Conservation (phyloP, 805 yeast species). For the Pichia heedii region DNA sequence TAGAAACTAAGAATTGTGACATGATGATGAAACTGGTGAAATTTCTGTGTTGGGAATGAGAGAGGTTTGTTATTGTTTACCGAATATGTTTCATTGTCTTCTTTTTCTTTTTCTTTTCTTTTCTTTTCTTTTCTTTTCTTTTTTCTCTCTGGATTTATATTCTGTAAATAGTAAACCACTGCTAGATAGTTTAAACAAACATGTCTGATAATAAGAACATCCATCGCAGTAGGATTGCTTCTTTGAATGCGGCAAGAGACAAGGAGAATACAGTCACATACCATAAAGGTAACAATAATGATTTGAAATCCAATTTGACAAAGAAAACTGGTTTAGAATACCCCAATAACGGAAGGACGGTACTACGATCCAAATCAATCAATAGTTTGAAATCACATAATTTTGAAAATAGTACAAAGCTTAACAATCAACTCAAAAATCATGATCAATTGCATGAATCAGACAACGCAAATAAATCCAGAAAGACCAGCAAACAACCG, state of each 20-base stretch:
- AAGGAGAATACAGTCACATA: not conserved
- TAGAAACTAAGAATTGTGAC: too few relatives aligned
- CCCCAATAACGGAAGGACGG: not conserved
- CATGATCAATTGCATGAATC: not conserved
- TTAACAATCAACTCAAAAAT: not conserved
- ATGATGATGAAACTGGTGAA: too few relatives aligned
- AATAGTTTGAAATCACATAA: not conserved
- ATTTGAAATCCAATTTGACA: not conserved
- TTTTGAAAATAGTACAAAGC: not conserved
- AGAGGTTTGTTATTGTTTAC: too few relatives aligned
- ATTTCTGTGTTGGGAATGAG: too few relatives aligned
- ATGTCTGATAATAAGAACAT: not conserved
- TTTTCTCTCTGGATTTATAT: too few relatives aligned
- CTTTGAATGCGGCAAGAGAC: not conserved
- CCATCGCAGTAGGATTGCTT: not conserved
- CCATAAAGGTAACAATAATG: not conserved
- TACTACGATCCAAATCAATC: conserved; percentile 2
- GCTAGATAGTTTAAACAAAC: not conserved
- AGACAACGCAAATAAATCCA: conserved; percentile 5
- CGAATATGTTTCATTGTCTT: too few relatives aligned
- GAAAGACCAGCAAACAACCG: conserved; percentile 1
- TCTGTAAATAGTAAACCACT: too few relatives aligned
- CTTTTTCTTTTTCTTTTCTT: not conserved
- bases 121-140: not conserved
- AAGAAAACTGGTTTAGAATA: not conserved